These are phyloP conservation scores for Berkeleyomyces basicola DNA, from an alignment of 2,329 filamentous ascomycete species.

Conservation along the genomic window DNA sequence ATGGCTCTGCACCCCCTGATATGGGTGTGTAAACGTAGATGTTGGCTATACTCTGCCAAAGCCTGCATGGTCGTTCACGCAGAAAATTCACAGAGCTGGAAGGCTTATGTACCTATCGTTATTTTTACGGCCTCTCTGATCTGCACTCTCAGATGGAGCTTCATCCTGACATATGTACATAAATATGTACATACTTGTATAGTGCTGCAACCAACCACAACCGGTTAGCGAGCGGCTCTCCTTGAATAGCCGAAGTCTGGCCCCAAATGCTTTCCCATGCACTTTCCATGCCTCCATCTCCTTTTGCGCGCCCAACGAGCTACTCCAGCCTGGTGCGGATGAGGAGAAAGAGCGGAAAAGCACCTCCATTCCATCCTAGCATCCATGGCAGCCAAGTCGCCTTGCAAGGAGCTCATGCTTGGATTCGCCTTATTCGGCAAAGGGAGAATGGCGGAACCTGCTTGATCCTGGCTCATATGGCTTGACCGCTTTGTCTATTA, in stretches of 20 bases:
- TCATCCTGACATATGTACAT: background rate
- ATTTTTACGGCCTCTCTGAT: too few relatives aligned
- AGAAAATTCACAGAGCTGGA: too few relatives aligned
- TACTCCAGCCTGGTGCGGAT: background rate
- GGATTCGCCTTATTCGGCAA: constrained; percentile 1
- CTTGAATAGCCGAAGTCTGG: background rate
- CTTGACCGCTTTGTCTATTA: constrained; percentile 1
- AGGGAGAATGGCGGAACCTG: background rate
- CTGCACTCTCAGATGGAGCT: background rate
- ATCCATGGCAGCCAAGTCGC: background rate
- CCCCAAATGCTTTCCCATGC: background rate
- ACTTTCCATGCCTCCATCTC: background rate
- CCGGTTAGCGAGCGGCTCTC: background rate
- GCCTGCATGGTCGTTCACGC: background rate
- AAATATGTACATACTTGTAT: too few relatives aligned
- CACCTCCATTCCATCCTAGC: background rate
- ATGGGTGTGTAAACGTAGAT: background rate
- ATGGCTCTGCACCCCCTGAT: background rate
- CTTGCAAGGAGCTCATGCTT: background rate
- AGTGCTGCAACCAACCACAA: too few relatives aligned
- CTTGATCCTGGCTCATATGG: background rate
- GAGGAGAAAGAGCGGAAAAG: background rate
- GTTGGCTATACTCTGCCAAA: background rate
- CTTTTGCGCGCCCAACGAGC: background rate
- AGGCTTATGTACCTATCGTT: too few relatives aligned